These are phyloP conservation scores for Escovopsis sp. DNA, from an alignment of 2,329 filamentous ascomycete genomes.

Conservation along the genomic window DNA sequence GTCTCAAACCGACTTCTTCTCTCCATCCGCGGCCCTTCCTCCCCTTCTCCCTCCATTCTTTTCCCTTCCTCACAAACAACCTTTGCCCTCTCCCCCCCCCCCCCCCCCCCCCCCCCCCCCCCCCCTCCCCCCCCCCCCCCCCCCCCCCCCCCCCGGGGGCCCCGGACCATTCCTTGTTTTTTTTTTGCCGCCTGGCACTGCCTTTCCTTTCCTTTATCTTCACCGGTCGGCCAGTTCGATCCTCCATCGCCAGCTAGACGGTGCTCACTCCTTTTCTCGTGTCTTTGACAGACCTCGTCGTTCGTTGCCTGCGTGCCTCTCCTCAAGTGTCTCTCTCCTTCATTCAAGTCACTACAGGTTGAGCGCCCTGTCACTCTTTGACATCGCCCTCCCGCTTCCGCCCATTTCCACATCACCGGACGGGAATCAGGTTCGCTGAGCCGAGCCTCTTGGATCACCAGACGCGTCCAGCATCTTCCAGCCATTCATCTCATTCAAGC, in stretches of 20 bases:
- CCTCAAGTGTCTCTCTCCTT: background rate
- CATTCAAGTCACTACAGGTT: too few relatives aligned
- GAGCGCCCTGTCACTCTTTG: background rate
- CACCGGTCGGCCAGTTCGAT: slow-evolving; percentile 7
- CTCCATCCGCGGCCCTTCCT: too few relatives aligned
- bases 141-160: slow-evolving; percentile 6
- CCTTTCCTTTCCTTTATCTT: slow-evolving; percentile 12
- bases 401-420: too few relatives aligned
- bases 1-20: too few relatives aligned
- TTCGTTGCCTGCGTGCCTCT: slow-evolving; percentile 21
- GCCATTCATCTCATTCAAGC: background rate
- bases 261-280: slow-evolving; percentile 22
- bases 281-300: slow-evolving; percentile 37
- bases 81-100: too few relatives aligned
- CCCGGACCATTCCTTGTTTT: slow-evolving; percentile 6
- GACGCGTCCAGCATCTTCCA: background rate
- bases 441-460: too few relatives aligned
- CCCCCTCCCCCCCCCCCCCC: slow-evolving; percentile 8
- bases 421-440: too few relatives aligned
- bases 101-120: slow-evolving; percentile 2
- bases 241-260: slow-evolving; percentile 15
- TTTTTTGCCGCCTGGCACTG: slow-evolving; percentile 9
- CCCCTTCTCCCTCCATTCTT: too few relatives aligned
- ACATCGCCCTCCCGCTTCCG: background rate
- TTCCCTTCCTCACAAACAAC: too few relatives aligned